phyloP scores from a whole-genome alignment of 441 rosid species.

The Gossypium davidsonii region DNA sequence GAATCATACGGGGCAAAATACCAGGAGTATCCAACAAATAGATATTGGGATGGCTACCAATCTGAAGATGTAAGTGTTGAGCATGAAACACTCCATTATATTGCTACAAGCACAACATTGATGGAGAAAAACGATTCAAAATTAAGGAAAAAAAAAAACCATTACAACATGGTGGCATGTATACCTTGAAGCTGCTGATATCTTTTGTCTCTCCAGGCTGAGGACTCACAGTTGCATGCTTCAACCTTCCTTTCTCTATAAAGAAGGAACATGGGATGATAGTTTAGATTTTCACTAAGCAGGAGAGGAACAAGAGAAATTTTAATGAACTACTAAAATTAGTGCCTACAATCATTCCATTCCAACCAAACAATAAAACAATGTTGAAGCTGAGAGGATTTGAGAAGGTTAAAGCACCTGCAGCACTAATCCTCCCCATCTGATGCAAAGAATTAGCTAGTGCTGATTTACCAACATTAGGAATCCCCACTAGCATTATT shows the following conservation, averaged over 20 bases:
- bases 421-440: conserved; percentile 72
- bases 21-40: conserved; percentile 83
- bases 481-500: conserved; percentile 68
- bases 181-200: conserved; percentile 73
- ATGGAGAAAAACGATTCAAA: background rate
- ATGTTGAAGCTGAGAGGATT: background rate
- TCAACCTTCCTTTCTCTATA: conserved; percentile 74
- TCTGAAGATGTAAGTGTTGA: conserved; percentile 30
- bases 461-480: conserved; percentile 82
- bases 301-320: background rate
- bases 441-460: conserved; percentile 66
- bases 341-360: background rate
- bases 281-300: background rate
- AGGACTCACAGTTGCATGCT: conserved; percentile 55
- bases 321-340: background rate
- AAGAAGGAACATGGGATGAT: background rate
- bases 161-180: background rate
- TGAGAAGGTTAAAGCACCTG: conserved; percentile 28
- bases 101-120: background rate
- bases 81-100: background rate
- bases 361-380: background rate
- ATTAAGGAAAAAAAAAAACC: background rate
- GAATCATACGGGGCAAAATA: conserved; percentile 47
- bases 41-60: conserved; percentile 67
- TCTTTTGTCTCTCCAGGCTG: conserved; percentile 73